A percentile compares a stretch with the other conserved stretches of the same genome.
Conservation (phyloP, 164 flowering plant genomes). For the Cinnamomum chago region DNA sequence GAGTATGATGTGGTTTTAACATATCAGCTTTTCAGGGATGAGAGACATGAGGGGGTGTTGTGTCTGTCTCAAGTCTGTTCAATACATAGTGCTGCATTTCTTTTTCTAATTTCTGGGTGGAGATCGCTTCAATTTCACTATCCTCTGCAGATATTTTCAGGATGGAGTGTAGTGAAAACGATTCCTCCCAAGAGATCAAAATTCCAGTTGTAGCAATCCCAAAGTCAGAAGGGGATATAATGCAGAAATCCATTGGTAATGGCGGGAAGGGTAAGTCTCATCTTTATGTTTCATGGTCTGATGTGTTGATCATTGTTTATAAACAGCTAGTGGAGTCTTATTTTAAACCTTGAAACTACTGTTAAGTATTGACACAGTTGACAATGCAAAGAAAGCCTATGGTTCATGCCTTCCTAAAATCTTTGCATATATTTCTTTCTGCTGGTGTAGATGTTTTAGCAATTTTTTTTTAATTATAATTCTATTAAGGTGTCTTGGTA, state of each 20-base stretch:
- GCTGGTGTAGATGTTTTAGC: no score
- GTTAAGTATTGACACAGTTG: no score
- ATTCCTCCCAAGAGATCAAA: constrained; percentile 36
- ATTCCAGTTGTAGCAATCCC: constrained; percentile 71
- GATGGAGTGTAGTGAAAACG: constrained; percentile 58
- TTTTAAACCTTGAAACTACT: neutral
- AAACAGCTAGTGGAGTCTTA: neutral
- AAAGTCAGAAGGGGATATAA: constrained; percentile 50
- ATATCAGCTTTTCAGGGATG: no score
- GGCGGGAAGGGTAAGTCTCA: constrained; percentile 43
- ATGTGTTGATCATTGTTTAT: neutral
- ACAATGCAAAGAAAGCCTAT: no score
- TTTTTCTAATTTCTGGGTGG: neutral
- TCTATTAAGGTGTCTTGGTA: no score
- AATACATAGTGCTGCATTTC: neutral
- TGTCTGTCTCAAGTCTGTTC: no score
- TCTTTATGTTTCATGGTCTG: no score
- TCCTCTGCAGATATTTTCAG: constrained; percentile 39
- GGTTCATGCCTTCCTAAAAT: no score
- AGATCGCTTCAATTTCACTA: neutral
- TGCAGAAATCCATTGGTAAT: constrained; percentile 37
- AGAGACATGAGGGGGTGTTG: no score
- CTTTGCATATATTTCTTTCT: no score
- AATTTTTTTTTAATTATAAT: no score
- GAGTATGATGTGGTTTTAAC: no score